These are phyloP conservation scores for Agarophyton chilense DNA, from an alignment of 23 red algal species.

Conservation along the genomic window DNA sequence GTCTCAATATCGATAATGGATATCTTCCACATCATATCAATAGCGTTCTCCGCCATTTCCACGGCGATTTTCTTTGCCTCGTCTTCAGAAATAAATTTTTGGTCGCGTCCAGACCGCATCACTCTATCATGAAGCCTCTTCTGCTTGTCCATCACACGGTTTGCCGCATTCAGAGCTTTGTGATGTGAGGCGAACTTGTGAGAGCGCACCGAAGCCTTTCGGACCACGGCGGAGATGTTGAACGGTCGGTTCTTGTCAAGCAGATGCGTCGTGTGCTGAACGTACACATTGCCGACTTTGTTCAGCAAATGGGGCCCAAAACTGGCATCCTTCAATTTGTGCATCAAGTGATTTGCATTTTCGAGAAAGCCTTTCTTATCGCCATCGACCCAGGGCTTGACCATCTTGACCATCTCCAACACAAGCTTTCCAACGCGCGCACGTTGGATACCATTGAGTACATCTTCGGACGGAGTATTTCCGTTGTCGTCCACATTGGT, in stretches of 20 bases:
- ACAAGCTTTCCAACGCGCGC: conserved; percentile 61
- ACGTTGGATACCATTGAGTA: conserved; percentile 42
- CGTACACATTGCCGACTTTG: conserved; percentile 70
- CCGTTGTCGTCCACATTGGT: conserved; percentile 60
- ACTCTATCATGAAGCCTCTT: conserved; percentile 44
- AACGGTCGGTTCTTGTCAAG: conserved; percentile 47
- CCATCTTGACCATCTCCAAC: conserved; percentile 50
- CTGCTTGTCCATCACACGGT: conserved; percentile 68
- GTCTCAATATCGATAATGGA: conserved; percentile 74
- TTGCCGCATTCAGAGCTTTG: conserved; percentile 53
- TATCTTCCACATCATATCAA: conserved; percentile 84
- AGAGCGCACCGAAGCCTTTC: conserved; percentile 57
- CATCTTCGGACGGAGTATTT: conserved; percentile 46
- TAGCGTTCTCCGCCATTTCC: conserved; percentile 72
- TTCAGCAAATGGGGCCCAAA: conserved; percentile 61
- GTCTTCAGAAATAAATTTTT: conserved; percentile 45
- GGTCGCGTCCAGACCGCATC: conserved; percentile 36
- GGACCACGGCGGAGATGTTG: conserved; percentile 35
- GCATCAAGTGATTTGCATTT: conserved; percentile 40
- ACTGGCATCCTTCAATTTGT: conserved; percentile 42
- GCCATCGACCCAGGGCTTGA: conserved; percentile 78
- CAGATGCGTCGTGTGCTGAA: conserved; percentile 37
- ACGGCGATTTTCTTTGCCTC: conserved; percentile 54
- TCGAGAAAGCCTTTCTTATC: conserved; percentile 69
- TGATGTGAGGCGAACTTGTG: conserved; percentile 60